A percentile compares a stretch with the other conserved stretches of the same genome.
These are phyloP conservation scores for Kazachstania sp. DNA, from an alignment of 1,139 yeast species.

Conservation along the genomic window DNA sequence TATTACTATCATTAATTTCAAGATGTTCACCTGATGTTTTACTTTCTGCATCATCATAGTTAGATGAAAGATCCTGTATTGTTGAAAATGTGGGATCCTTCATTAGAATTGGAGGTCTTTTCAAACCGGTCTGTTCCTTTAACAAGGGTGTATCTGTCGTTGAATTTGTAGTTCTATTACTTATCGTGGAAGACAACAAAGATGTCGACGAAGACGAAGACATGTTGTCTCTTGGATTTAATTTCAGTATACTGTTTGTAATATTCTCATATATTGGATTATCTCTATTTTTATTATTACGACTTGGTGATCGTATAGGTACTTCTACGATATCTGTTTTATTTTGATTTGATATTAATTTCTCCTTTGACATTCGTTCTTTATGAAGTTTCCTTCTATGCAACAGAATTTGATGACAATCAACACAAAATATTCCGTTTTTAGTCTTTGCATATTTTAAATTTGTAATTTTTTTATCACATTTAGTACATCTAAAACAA, in stretches of 20 bases:
- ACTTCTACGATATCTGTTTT: background rate
- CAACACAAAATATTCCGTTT: slow-evolving; percentile 88
- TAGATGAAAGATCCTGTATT: background rate
- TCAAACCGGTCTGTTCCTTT: background rate
- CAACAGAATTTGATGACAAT: slow-evolving; percentile 76
- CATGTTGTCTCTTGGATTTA: background rate
- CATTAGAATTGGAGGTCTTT: background rate
- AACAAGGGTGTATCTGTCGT: background rate
- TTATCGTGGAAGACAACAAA: background rate
- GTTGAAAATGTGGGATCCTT: background rate
- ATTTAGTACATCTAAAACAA: slow-evolving; percentile 85
- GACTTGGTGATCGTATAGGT: background rate
- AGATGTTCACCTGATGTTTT: background rate
- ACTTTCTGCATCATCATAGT: background rate
- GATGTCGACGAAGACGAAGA: background rate
- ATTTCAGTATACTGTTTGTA: background rate
- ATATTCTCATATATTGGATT: background rate
- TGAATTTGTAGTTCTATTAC: background rate
- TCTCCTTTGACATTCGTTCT: slow-evolving; percentile 27
- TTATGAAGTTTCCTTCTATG: slow-evolving; percentile 20
- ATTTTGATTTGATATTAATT: background rate
- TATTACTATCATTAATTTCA: background rate
- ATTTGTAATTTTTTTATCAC: slow-evolving; percentile 81
- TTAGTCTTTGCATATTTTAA: slow-evolving; percentile 86
- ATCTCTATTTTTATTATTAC: background rate